These are phyloP conservation scores for Daldinia loculata DNA, from an alignment of 495 filamentous ascomycete genomes.

Conservation along the genomic window DNA sequence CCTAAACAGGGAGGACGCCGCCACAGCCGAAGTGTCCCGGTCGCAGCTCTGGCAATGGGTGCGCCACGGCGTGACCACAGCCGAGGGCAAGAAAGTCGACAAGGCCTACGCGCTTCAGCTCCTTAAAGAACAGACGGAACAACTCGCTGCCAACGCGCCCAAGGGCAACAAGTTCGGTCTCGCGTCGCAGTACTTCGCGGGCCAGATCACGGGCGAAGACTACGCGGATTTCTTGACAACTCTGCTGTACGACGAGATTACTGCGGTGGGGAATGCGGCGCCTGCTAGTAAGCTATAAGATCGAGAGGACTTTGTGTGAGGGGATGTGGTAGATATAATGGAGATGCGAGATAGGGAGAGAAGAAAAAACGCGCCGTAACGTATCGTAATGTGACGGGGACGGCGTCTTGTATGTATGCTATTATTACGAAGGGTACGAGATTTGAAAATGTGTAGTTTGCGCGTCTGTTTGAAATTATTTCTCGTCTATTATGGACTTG, in stretches of 20 bases:
- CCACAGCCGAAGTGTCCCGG: constrained; percentile 93
- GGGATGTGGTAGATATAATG: background rate
- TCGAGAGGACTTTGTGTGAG: too few species aligned
- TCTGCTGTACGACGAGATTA: constrained; percentile 96
- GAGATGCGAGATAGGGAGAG: background rate
- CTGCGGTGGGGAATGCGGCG: constrained; percentile 72
- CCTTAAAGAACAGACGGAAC: constrained; percentile 83
- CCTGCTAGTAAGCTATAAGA: constrained; percentile 83
- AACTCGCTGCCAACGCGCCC: constrained; percentile 75
- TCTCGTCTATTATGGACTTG: background rate
- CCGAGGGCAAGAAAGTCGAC: constrained; percentile 91
- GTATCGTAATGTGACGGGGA: background rate
- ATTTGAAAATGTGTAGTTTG: constrained; percentile 13
- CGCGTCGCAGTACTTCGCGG: constrained; percentile 89
- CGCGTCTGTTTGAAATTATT: background rate
- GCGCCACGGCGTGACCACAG: constrained; percentile 81
- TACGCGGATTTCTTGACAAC: constrained; percentile 96
- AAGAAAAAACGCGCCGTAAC: background rate
- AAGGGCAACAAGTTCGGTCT: constrained; percentile 93
- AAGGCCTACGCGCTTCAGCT: constrained; percentile 89
- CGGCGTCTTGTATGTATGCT: constrained; percentile 23
- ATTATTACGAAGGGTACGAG: constrained; percentile 26
- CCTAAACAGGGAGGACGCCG: constrained; percentile 79
- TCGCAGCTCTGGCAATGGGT: constrained; percentile 97
- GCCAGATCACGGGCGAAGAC: constrained; percentile 95